Evolutionary conservation across 2,329 filamentous ascomycete species (phyloP).

Genomic region (Ceratocystis cubensis): DNA sequence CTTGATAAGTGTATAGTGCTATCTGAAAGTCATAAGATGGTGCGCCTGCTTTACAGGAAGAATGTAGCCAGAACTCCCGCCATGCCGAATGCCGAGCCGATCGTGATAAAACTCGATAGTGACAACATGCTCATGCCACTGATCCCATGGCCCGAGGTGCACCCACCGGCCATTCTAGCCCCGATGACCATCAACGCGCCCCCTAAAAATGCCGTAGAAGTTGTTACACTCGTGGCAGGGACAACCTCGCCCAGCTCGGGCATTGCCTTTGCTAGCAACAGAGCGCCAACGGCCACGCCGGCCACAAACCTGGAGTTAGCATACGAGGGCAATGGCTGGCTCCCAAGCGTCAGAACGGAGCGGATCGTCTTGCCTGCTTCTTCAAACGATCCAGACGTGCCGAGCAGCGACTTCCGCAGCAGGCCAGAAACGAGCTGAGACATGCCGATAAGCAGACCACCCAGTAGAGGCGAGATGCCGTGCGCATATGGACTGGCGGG

Average conservation of each 20-base stretch:
- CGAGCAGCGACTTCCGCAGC: constrained; percentile 41
- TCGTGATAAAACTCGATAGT: constrained; percentile 48
- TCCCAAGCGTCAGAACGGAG: constrained; percentile 30
- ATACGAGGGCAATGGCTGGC: constrained; percentile 27
- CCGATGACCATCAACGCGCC: constrained; percentile 48
- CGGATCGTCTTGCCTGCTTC: constrained; percentile 45
- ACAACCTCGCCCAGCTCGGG: constrained; percentile 25
- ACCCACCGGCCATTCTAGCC: constrained; percentile 50
- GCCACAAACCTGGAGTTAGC: constrained; percentile 40
- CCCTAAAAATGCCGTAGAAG: constrained; percentile 36
- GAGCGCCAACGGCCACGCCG: constrained; percentile 39
- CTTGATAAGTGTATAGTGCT: background rate
- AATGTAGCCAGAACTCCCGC: constrained; percentile 29
- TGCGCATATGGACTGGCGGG: constrained; percentile 26
- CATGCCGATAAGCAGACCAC: constrained; percentile 46
- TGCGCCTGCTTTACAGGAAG: constrained; percentile 20
- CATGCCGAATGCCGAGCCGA: constrained; percentile 44
- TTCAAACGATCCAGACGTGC: constrained; percentile 50
- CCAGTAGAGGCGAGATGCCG: constrained; percentile 37
- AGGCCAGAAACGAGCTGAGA: constrained; percentile 46
- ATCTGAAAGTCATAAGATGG: background rate
- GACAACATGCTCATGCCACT: constrained; percentile 53
- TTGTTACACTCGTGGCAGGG: constrained; percentile 27
- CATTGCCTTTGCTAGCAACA: constrained; percentile 26
- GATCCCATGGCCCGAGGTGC: constrained; percentile 57